Percentiles rank a stretch among this genome's conserved stretches.
Conservation (phyloP, 306 rosid genomes). For the Vigna hirtella region DNA sequence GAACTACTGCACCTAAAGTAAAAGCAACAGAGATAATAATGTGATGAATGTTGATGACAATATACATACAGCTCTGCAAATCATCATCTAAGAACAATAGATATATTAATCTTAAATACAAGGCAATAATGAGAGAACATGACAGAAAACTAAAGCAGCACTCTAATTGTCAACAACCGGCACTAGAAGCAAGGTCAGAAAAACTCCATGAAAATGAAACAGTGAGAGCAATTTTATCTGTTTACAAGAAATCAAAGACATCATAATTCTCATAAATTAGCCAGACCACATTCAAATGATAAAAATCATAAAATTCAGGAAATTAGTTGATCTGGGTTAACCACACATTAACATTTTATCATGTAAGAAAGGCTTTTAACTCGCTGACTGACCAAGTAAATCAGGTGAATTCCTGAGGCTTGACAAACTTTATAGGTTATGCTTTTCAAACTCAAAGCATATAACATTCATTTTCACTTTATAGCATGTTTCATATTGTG, state of each 20-base stretch:
- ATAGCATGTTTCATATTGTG: neutral
- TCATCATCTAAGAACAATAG: no score
- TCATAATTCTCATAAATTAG: neutral
- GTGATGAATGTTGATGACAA: no score
- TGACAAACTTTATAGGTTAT: neutral
- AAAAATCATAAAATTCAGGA: neutral
- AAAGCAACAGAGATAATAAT: neutral
- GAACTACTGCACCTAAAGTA: neutral
- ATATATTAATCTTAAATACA: neutral
- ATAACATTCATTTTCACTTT: neutral
- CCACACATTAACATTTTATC: neutral
- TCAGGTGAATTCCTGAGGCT: neutral
- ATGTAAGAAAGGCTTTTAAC: slow-evolving; percentile 11
- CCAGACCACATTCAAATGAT: slow-evolving; percentile 12
- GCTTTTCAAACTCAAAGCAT: neutral
- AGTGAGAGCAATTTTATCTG: neutral
- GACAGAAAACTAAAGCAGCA: neutral
- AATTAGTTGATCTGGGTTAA: neutral
- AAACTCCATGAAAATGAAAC: neutral
- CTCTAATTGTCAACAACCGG: neutral
- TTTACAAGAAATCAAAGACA: neutral
- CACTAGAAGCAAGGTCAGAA: neutral
- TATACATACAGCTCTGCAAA: no score
- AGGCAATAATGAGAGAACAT: slow-evolving; percentile 1
- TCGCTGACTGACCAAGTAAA: slow-evolving; percentile 11